Conservation (phyloP, 2,329 filamentous ascomycete species). For the Paecilomyces dactylethromorphus region DNA sequence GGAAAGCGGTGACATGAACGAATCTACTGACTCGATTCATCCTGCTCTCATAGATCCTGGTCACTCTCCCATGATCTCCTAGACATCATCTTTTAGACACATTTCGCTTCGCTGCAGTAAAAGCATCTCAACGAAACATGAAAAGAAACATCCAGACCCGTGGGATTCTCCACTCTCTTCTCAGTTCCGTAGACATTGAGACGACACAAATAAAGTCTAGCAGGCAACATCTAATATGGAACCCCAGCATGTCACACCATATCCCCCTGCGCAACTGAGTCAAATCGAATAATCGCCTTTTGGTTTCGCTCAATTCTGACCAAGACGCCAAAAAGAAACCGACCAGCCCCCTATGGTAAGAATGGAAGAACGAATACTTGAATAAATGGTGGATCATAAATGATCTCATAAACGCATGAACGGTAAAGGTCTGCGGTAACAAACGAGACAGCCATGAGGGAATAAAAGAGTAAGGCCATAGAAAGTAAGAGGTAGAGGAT, state of each 20-base stretch:
- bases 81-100: neutral
- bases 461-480: neutral
- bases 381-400: neutral
- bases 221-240: neutral
- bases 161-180: neutral
- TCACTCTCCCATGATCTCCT: neutral
- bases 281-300: neutral
- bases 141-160: neutral
- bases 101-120: neutral
- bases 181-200: neutral
- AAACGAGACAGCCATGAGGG: neutral
- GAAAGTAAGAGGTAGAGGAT: neutral
- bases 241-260: neutral
- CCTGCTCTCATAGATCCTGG: neutral
- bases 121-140: neutral
- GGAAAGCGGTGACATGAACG: neutral
- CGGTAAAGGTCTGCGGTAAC: neutral
- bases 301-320: neutral
- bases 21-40: neutral
- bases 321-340: slow-evolving; percentile 1
- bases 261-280: neutral
- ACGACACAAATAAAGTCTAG: neutral
- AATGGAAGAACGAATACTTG: neutral
- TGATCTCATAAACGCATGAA: neutral
- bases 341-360: neutral